Evolutionary conservation across 108 stramenopile species (phyloP).

Genomic region (Conticribra weissflogii): DNA sequence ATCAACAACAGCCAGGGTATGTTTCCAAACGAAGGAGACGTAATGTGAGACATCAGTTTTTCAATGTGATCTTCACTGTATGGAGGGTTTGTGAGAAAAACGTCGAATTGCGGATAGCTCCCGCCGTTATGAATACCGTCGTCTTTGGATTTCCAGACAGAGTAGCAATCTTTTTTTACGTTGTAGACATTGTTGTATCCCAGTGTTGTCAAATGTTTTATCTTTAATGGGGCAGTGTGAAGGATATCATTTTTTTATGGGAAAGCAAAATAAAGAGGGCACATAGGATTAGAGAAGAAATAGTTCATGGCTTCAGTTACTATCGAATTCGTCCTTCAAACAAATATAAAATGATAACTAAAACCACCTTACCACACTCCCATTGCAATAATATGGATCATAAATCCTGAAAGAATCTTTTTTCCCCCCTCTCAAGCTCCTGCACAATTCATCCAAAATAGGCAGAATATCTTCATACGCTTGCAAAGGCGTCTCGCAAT

Average conservation of each 20-base stretch:
- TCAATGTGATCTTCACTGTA: constrained; percentile 94
- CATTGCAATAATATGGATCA: constrained; percentile 98
- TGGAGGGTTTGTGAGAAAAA: constrained; percentile 96
- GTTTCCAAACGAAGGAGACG: constrained; percentile 41
- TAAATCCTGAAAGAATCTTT: constrained; percentile 63
- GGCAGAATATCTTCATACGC: constrained; percentile 91
- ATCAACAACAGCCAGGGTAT: constrained; percentile 78
- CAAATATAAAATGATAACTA: no score
- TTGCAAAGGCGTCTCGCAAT: constrained; percentile 92
- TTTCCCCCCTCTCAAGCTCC: constrained; percentile 6
- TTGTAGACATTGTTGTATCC: constrained; percentile 93
- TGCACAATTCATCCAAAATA: constrained; percentile 59
- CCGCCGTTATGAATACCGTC: no score
- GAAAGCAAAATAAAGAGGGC: no score
- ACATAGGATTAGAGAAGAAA: no score
- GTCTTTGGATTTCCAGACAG: constrained; percentile 56
- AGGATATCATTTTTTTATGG: no score
- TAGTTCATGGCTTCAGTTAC: no score
- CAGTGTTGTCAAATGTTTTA: constrained; percentile 69
- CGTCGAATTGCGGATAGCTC: constrained; percentile 70
- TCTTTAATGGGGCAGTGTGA: no score
- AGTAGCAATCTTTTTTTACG: constrained; percentile 79
- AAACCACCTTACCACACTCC: constrained; percentile 81
- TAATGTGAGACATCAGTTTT: constrained; percentile 71
- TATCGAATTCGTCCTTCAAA: no score